Conservation (phyloP, 176 grass and related monocot species). For the Pontederia crassipes region DNA sequence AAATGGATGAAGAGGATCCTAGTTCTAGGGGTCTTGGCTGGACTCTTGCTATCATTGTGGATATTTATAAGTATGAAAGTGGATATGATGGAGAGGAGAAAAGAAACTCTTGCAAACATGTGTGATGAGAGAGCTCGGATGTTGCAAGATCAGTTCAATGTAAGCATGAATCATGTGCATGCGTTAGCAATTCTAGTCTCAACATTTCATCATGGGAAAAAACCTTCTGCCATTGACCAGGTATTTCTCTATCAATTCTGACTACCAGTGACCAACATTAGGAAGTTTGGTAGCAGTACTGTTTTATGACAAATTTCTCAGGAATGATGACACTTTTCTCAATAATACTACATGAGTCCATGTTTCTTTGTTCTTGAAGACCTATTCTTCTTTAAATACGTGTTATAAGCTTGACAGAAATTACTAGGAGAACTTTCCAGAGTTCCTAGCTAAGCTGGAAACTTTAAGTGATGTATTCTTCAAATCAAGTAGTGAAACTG, state of each 20-base stretch:
- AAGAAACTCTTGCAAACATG: slow-evolving; percentile 57
- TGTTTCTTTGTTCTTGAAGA: too few relatives aligned
- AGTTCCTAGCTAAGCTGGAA: too few relatives aligned
- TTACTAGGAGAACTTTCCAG: too few relatives aligned
- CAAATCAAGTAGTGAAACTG: too few relatives aligned
- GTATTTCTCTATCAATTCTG: slow-evolving; percentile 21
- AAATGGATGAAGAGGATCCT: slow-evolving; percentile 63
- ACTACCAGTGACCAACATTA: slow-evolving; percentile 1
- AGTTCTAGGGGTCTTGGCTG: slow-evolving; percentile 42
- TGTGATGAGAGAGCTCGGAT: slow-evolving; percentile 80
- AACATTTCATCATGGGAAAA: slow-evolving; percentile 75
- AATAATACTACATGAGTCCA: too few relatives aligned
- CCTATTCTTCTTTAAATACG: too few relatives aligned
- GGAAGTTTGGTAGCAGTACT: not conserved
- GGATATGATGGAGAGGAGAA: slow-evolving; percentile 45
- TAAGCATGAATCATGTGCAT: slow-evolving; percentile 86
- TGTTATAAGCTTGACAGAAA: too few relatives aligned
- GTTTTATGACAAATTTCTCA: too few relatives aligned
- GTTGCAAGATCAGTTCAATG: slow-evolving; percentile 90
- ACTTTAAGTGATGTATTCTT: too few relatives aligned
- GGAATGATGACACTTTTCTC: too few relatives aligned
- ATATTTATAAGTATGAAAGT: slow-evolving; percentile 62
- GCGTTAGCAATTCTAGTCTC: slow-evolving; percentile 65
- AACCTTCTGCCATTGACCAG: slow-evolving; percentile 77
- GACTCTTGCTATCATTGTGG: slow-evolving; percentile 42